Evolutionary conservation across 176 grass and related monocot species (phyloP).

Genomic region (Eremochloa ophiuroides): DNA sequence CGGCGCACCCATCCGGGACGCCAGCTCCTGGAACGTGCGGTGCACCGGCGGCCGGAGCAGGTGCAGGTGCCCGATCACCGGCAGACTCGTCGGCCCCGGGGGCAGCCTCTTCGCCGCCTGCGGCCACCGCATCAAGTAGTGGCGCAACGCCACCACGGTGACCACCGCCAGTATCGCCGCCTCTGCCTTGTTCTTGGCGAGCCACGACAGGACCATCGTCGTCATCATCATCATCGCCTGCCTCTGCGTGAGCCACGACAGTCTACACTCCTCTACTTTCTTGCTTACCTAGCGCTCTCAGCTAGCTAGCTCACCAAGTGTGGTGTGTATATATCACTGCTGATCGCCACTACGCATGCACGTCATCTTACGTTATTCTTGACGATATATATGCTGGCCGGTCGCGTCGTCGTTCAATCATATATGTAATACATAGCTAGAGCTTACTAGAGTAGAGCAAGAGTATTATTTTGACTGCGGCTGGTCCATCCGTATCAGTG

Average conservation of each 20-base stretch:
- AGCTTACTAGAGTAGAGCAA: no score
- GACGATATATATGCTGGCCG: no score
- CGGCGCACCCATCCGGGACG: conserved; percentile 16
- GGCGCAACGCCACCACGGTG: background rate
- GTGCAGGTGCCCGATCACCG: conserved; percentile 77
- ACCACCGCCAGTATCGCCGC: background rate
- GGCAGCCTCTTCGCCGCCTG: background rate
- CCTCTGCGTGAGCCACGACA: background rate
- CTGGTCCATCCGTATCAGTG: no score
- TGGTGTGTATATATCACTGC: no score
- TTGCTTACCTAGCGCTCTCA: no score
- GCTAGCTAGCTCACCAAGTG: no score
- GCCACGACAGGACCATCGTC: background rate
- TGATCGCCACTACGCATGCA: no score
- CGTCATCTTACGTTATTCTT: no score
- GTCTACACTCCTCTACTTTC: no score
- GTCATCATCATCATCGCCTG: background rate
- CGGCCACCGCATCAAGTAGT: background rate
- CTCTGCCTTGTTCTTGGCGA: background rate
- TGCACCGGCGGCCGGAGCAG: conserved; percentile 55
- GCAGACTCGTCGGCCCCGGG: conserved; percentile 48
- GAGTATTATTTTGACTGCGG: no score
- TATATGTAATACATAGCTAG: no score
- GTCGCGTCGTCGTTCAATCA: no score
- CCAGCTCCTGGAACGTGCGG: conserved; percentile 46